These are phyloP conservation scores for Penstemon barbatus DNA, from an alignment of 257 asterid species.

Conservation along the genomic window DNA sequence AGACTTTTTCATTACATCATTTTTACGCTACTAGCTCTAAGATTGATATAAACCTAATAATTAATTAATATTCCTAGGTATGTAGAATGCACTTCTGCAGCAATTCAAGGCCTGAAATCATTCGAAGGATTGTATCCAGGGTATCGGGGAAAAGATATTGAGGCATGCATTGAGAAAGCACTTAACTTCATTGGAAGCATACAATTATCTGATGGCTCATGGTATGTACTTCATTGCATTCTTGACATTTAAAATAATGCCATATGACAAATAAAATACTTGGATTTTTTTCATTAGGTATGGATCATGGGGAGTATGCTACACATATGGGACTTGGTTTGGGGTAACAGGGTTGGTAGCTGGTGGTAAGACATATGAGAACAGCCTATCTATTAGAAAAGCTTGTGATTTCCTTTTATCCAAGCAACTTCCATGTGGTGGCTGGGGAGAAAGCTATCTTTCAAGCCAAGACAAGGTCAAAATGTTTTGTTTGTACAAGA, in stretches of 20 bases:
- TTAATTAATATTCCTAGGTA: slow-evolving; percentile 36
- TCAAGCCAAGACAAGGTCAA: slow-evolving; percentile 42
- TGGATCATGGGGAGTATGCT: slow-evolving; percentile 66
- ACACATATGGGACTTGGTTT: slow-evolving; percentile 58
- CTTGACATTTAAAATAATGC: too few relatives aligned
- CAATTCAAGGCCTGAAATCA: slow-evolving; percentile 41
- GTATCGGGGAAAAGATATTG: slow-evolving; percentile 45
- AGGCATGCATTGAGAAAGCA: slow-evolving; percentile 41
- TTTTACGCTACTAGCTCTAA: neutral
- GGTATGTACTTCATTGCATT: slow-evolving; percentile 28
- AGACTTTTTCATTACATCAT: too few relatives aligned
- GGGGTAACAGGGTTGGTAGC: slow-evolving; percentile 45
- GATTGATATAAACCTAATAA: neutral
- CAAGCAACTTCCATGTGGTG: slow-evolving; percentile 50
- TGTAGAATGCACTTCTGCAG: slow-evolving; percentile 66
- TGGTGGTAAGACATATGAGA: slow-evolving; percentile 41
- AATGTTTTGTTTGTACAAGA: too few relatives aligned
- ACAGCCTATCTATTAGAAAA: slow-evolving; percentile 32
- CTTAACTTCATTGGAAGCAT: slow-evolving; percentile 34
- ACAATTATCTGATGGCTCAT: slow-evolving; percentile 56
- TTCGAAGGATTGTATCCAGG: slow-evolving; percentile 44
- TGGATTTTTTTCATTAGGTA: slow-evolving; percentile 26
- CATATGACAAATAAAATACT: too few relatives aligned
- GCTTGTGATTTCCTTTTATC: slow-evolving; percentile 48
- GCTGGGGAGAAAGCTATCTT: slow-evolving; percentile 72